Evolutionary conservation across 225 moss, liverwort and hornwort species (phyloP), one percentile per base, ranked within the genome.

Genomic region (Anthoceros angustus): DNA sequence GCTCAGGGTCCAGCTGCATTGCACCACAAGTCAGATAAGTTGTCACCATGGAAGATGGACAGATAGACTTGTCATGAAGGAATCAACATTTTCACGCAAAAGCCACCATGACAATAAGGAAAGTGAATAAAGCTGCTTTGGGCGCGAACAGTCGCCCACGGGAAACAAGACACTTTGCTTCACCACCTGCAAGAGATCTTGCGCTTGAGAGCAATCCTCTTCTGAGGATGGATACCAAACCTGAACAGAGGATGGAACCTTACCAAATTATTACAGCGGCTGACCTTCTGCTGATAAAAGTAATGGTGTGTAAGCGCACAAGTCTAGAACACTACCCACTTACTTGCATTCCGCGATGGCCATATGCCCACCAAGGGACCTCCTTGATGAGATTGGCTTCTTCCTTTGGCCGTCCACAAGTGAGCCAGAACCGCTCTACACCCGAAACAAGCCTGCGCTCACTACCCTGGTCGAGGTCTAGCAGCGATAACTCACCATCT

Each of bases 191-290:
- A 83, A 83, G 41, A 88, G 78, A 77, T 84, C 84, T 46, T 90
- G 88, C 66, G 80, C 83, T 74, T 91, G 91, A 72, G 72, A 79
- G 72, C 78, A 73, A 72, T 84, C 85, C 10, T 83, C 78, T 41
- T 86, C 83, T 55, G 88, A 88, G 63, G 95, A 95, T 40, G 95
- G 95, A 78, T 95, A 95, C 95, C 95, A 95, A 25, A 95, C 95
- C 95, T 95, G 77, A 49, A 66, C 15, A 74, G 12, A 46, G 39
- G 50, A 16, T 15, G 50, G 50, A 1, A 55, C 21, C 50, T 21
- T 3, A 55, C 4, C 16, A 32, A 32, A 32, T 32, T 32, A 32
- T 32, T 32, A 32, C 32, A 32, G 32, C 32, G 32, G 32, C 32
- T 4, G 32, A 32, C 32, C 32, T 32, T 32, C 32, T 32, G 4